phyloP scores from a whole-genome alignment of 257 asterid genomes.

The Cruciata laevipes region DNA sequence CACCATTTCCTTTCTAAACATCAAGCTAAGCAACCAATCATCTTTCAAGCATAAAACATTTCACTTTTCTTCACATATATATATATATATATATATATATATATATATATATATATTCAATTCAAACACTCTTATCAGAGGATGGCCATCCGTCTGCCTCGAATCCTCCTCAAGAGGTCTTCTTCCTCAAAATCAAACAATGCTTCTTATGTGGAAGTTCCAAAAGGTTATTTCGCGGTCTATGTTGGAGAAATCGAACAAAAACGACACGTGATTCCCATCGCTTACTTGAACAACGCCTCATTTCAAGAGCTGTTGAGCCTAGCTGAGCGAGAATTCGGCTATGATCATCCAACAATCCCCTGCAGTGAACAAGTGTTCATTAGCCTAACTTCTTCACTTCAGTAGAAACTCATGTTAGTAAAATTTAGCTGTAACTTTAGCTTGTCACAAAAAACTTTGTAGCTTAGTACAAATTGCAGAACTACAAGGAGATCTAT shows the following conservation, averaged over 20 bases:
- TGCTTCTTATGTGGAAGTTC: conserved; percentile 5
- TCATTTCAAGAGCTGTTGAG: conserved; percentile 36
- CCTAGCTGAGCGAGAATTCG: conserved; percentile 40
- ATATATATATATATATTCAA: too few species aligned
- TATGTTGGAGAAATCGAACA: too few species aligned
- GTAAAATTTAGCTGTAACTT: neutral
- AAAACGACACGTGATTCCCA: neutral
- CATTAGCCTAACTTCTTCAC: conserved; percentile 28
- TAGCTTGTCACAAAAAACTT: neutral
- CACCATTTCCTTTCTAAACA: neutral
- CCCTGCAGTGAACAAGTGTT: conserved; percentile 34
- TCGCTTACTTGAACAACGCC: conserved; percentile 39
- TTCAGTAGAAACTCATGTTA: neutral
- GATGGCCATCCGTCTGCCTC: conserved; percentile 20
- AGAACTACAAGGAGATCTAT: too few species aligned
- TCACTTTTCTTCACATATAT: too few species aligned
- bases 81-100: too few species aligned
- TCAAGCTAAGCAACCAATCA: neutral
- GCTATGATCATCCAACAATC: conserved; percentile 48
- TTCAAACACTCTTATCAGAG: conserved; percentile 9
- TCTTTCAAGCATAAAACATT: conserved; percentile 2
- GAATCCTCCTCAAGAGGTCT: conserved; percentile 15
- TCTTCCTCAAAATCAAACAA: neutral
- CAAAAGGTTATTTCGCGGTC: conserved; percentile 7
- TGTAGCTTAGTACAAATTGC: neutral